Base-by-base conservation (phyloP, 108 stramenopile genomes). In the Aurantiochytrium sp. region DNA sequence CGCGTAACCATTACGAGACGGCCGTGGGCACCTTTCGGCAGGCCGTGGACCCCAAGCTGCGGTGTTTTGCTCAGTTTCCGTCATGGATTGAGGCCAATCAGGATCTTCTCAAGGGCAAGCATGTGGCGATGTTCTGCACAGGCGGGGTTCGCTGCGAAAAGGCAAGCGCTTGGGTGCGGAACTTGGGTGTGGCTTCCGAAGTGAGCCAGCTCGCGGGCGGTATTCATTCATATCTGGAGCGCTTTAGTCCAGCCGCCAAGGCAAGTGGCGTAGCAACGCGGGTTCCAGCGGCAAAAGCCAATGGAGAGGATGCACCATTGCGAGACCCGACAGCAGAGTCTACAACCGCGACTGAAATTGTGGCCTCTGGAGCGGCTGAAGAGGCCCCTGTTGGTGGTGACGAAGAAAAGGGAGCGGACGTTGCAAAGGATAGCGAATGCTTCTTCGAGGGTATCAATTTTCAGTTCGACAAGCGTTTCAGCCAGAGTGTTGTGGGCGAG, bases 201-300 rank as follows among this genome's bases (percentile, higher is more conserved):
- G 90, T 88, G 14, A 95, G 97, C 18, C 96, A 97, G 88, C 94
- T 98, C 57, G 76, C 91, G 58, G 98, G 98, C 6, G 98, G 98
- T 4, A 98, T 98, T 53, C 96, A 97, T 90, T 93, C 96, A 5
- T 98, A 98, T 91, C 90, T 97, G 89, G 96, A 98, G 90, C 89
- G 89, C 58, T 98, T 92, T 89, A 96, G 96, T 5, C 92, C 91
- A 58, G 69, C 90, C 58, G 97, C 76, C 10, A 12, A 83, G 51
- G 51, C n/a, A 12, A 53, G 76, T 35, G 76, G 76, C 12, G 76
- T 83, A 12, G 51, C n/a, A 55, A 83, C 76, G 18, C n/a, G 25
- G 76, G 28, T 83, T 10, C 8, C 14, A 0, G 14, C 35, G 42
- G 35, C 35, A 35, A 35, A 42, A 0, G 64, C 25, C 25, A 42